Base-by-base conservation (phyloP, 2,329 filamentous ascomycete species). In the Pseudogymnoascus sp. region DNA sequence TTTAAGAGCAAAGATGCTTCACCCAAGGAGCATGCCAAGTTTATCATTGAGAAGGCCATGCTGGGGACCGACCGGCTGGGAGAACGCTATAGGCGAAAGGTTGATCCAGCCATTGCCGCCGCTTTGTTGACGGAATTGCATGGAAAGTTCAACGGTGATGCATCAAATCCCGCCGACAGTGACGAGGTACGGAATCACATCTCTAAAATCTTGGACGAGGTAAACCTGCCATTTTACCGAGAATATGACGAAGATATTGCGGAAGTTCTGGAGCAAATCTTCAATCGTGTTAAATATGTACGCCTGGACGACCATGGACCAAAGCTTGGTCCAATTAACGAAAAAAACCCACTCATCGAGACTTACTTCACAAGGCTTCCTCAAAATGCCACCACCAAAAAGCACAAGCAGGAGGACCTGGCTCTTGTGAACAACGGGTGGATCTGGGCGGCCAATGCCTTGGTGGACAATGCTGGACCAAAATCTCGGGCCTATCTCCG, bases 391-490 rank as follows among this genome's bases (percentile, higher is more conserved):
- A 84, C 81, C 10, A 96, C 94, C 0, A 81, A 85, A 65, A 87
- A 90, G 70, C 88, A 95, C 70, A 86, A 86, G 63, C 81, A 86
- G 1, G 87, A 88, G 63, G 88, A 92, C 45, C 81, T 96, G 52
- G 90, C 91, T 2, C 78, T 99, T 60, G 92, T 88, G 41, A 97
- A 97, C 76, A 99, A 99, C 72, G 94, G 94, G 45, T 99, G 94
- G 94, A 92, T 99, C 7, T 99, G 94, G 94, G 93, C 91, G 63
- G 93, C 93, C 5, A 95, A 97, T 76, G 93, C 94, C 1, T 83
- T 97, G 75, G 83, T 91, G 45, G 94, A 99, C 77, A 94, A 97
- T 71, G 94, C 94, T 31, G 95, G 95, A 0, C 89, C 92, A 0
- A 81, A 90, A 55, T 96, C 93, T 7, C 87, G 88, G 62, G 92